Base-by-base conservation (phyloP, 106 monocot species). In the Xerophyta viscosa region DNA sequence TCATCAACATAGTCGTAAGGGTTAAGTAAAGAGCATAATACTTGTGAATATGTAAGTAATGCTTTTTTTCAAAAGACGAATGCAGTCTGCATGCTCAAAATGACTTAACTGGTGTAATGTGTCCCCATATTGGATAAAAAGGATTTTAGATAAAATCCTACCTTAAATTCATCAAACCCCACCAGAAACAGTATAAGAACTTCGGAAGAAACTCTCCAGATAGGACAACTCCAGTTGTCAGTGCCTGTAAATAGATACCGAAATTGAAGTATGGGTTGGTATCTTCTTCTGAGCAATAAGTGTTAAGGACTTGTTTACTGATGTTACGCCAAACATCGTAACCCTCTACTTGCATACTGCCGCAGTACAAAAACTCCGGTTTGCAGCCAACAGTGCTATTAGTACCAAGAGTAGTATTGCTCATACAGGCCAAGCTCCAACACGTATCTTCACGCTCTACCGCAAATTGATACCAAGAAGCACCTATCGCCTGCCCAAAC, bases 111-210 rank as follows among this genome's bases (percentile, higher is more conserved):
- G n/a, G n/a, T n/a, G n/a, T n/a, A n/a, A n/a, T n/a, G n/a, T n/a
- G n/a, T n/a, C n/a, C n/a, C n/a, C n/a, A n/a, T n/a, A n/a, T n/a
- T n/a, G n/a, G n/a, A n/a, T n/a, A n/a, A 29, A 14, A 30, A 49
- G 48, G 20, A 54, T 55, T 13, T 26, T 47, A 56, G 23, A 21
- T 29, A 8, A 21, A 57, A 13, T 3, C 36, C 58, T 76, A 86
- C 92, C 92, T 92, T 45, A 92, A 48, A 49, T 92, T 92, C 69
- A 79, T 74, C 48, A 92, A 60, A 27, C 92, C 92, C 86, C 86
- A 92, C 92, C 92, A 87, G 29, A 92, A 57, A 63, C 86, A 92
- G 48, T 79, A 92, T 47, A 42, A 74, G 41, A 79, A 66, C 57
- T 92, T 92, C 28, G 76, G 54, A 27, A 79, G 1, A 36, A 92